Evolutionary conservation across 2,329 filamentous ascomycete species (phyloP).

Genomic region (Colletotrichum sp.): DNA sequence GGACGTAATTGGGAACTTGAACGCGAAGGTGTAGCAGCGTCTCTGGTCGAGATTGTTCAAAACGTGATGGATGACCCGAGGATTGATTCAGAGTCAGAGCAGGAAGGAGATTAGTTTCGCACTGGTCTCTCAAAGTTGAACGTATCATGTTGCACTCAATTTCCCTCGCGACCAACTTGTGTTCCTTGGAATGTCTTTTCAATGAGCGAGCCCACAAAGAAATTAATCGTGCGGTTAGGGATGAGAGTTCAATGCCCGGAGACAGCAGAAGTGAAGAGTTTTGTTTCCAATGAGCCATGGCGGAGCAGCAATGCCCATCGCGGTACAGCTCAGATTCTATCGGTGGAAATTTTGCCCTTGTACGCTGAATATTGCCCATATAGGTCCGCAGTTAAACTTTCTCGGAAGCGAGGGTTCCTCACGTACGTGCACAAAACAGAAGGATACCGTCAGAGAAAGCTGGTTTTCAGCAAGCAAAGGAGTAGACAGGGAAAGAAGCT

Average conservation of each 20-base stretch:
- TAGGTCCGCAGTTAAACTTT: too few species aligned
- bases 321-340: background rate
- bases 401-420: background rate
- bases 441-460: background rate
- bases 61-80: too few species aligned
- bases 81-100: too few species aligned
- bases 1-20: background rate
- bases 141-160: background rate
- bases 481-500: background rate
- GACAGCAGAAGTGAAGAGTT: background rate
- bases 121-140: fast-evolving
- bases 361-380: too few species aligned
- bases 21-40: background rate
- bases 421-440: background rate
- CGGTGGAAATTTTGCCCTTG: too few species aligned
- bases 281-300: background rate
- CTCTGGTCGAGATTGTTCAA: background rate
- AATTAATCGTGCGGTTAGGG: background rate
- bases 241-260: background rate
- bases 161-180: background rate
- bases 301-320: background rate
- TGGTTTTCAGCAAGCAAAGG: background rate
- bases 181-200: fast-evolving
- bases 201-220: background rate
- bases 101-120: fast-evolving